Evolutionary conservation across 768 basidiomycete species (phyloP).

Genomic region (Sporobolomyces phaffii): DNA sequence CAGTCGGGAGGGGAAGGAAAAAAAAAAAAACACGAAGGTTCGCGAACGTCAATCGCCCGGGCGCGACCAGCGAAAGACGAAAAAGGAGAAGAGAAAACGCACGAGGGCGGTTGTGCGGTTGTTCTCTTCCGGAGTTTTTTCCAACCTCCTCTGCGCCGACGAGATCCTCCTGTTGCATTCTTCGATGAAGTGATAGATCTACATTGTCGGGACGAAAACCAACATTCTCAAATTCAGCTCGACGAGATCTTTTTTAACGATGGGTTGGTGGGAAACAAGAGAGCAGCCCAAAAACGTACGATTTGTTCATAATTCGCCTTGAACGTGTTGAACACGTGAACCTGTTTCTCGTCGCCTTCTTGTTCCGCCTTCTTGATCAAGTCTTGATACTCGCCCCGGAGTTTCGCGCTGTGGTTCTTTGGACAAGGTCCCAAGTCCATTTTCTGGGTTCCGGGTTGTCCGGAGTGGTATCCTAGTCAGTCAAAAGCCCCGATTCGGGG

Average conservation of each 20-base stretch:
- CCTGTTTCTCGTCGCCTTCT: conserved; percentile 62
- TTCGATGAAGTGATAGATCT: conserved; percentile 92
- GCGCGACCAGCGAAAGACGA: no score
- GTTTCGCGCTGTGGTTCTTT: conserved; percentile 87
- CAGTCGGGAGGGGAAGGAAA: no score
- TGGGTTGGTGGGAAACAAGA: neutral
- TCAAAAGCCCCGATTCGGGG: no score
- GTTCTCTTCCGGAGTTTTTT: conserved; percentile 99
- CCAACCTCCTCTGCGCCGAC: conserved; percentile 83
- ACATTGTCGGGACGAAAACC: conserved; percentile 49
- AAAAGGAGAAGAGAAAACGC: conserved; percentile 44
- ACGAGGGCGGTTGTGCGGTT: conserved; percentile 96
- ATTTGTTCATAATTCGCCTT: conserved; percentile 34
- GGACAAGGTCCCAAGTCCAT: conserved; percentile 99
- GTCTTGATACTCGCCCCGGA: conserved; percentile 81
- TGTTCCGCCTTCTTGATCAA: conserved; percentile 51
- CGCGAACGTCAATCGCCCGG: no score
- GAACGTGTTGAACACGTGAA: conserved; percentile 34
- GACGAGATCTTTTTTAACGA: no score
- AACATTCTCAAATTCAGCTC: neutral
- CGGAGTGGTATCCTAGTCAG: no score
- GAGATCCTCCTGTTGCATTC: conserved; percentile 96
- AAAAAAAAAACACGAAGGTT: no score
- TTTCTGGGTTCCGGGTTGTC: no score
- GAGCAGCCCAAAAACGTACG: conserved; percentile 3